A percentile compares a stretch with the other conserved stretches of the same genome.
These are phyloP conservation scores for Talaromyces sp. DNA, from an alignment of 2,329 filamentous ascomycete species.

Conservation along the genomic window DNA sequence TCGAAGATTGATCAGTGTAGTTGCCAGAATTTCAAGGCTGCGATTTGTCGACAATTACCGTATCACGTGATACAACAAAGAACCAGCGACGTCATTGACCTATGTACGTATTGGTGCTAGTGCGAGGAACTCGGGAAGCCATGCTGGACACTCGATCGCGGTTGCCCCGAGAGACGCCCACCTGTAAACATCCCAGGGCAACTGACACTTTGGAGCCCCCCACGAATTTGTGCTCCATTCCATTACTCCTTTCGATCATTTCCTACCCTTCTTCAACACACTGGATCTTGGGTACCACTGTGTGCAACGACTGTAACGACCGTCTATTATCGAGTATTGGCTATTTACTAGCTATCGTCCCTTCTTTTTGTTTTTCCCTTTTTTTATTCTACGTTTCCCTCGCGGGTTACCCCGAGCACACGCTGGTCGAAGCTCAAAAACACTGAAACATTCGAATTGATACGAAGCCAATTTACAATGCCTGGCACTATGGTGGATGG, in stretches of 20 bases:
- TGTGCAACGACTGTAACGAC: conserved; percentile 12
- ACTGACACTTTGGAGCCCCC: background rate
- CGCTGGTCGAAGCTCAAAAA: conserved; percentile 38
- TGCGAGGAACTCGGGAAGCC: background rate
- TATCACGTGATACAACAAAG: background rate
- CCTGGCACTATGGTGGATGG: conserved; percentile 61
- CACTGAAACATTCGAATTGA: conserved; percentile 12
- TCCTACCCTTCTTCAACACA: background rate
- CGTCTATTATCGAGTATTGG: background rate
- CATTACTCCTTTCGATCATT: background rate
- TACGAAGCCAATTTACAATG: conserved; percentile 47
- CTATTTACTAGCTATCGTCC: conserved; percentile 10
- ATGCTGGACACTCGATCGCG: background rate
- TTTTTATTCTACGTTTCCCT: background rate
- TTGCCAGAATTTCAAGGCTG: background rate
- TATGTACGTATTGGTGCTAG: background rate
- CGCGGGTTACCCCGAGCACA: conserved; percentile 30
- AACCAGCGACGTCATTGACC: background rate
- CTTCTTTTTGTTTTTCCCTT: conserved; percentile 12
- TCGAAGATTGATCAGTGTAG: background rate
- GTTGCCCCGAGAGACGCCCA: conserved; percentile 20
- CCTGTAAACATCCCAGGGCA: conserved; percentile 16
- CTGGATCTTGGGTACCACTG: background rate
- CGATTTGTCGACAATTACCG: background rate
- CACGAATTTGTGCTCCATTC: background rate